These are phyloP conservation scores for Chimonanthus salicifolius DNA, from an alignment of 164 flowering plant genomes.

Conservation along the genomic window DNA sequence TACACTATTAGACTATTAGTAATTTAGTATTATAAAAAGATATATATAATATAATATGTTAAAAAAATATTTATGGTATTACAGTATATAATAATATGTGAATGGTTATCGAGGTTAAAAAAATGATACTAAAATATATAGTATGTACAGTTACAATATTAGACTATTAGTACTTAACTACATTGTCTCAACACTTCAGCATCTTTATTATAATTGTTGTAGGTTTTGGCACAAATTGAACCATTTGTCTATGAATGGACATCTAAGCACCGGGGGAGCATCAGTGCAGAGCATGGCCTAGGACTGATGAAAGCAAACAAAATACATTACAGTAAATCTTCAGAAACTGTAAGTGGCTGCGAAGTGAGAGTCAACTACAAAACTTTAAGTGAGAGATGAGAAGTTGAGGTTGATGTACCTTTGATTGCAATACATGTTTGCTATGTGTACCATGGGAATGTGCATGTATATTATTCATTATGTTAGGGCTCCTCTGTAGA, in stretches of 20 bases:
- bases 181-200: neutral
- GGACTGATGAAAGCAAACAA: conserved; percentile 95
- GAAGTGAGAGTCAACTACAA: neutral
- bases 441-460: neutral
- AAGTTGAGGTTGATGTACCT: no score
- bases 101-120: no score
- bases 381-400: neutral
- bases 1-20: no score
- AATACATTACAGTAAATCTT: conserved; percentile 85
- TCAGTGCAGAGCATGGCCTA: conserved; percentile 96
- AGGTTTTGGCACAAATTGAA: conserved; percentile 79
- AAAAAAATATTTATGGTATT: neutral
- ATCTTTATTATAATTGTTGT: conserved; percentile 14
- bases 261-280: conserved; percentile 78
- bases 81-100: no score
- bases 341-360: conserved; percentile 53
- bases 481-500: neutral
- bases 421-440: neutral
- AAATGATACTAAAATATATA: no score
- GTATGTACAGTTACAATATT: no score
- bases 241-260: conserved; percentile 99
- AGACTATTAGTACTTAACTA: neutral
- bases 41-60: no score
- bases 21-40: no score
- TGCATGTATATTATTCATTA: neutral